Percentiles rank a stretch among this genome's conserved stretches.
phyloP scores from a whole-genome alignment of 306 rosid species.

The Vigna angularis region DNA sequence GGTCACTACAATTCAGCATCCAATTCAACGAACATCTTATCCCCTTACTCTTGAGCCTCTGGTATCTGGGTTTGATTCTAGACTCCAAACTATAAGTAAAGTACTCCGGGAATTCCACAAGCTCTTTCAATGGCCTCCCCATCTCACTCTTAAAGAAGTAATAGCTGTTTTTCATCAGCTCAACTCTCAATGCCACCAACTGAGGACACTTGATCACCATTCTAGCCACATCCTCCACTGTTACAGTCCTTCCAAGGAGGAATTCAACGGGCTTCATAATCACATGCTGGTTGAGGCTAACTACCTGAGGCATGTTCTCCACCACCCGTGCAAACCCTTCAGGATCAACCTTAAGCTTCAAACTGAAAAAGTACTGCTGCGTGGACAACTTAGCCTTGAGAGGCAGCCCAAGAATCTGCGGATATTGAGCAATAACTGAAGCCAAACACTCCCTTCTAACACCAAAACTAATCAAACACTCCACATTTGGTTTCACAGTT shows the following conservation, averaged over 20 bases:
- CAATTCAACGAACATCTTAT: constrained; percentile 80
- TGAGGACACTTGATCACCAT: constrained; percentile 89
- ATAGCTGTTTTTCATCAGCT: constrained; percentile 85
- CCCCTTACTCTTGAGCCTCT: constrained; percentile 74
- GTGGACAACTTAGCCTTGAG: constrained; percentile 88
- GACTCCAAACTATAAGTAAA: constrained; percentile 94
- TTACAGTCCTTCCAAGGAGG: constrained; percentile 68
- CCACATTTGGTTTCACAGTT: constrained; percentile 83
- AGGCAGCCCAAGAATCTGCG: constrained; percentile 83
- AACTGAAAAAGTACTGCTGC: constrained; percentile 81
- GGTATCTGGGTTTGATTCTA: constrained; percentile 87
- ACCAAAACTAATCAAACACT: constrained; percentile 84
- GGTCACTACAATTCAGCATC: constrained; percentile 93
- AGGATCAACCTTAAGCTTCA: constrained; percentile 92
- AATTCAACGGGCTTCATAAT: constrained; percentile 84
- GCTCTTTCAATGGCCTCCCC: constrained; percentile 84
- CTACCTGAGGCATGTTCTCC: constrained; percentile 95
- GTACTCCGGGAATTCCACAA: constrained; percentile 86
- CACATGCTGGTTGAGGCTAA: constrained; percentile 83
- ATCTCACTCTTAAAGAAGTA: constrained; percentile 90
- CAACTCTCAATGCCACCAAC: constrained; percentile 65
- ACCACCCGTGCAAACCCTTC: constrained; percentile 77
- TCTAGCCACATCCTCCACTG: constrained; percentile 66
- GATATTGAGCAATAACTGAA: constrained; percentile 78
- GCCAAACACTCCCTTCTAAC: constrained; percentile 69